A percentile compares a stretch with the other conserved stretches of the same genome.
phyloP scores from a whole-genome alignment of 371 early-diverging fungal species.

The Caulochytrium protostelioides region DNA sequence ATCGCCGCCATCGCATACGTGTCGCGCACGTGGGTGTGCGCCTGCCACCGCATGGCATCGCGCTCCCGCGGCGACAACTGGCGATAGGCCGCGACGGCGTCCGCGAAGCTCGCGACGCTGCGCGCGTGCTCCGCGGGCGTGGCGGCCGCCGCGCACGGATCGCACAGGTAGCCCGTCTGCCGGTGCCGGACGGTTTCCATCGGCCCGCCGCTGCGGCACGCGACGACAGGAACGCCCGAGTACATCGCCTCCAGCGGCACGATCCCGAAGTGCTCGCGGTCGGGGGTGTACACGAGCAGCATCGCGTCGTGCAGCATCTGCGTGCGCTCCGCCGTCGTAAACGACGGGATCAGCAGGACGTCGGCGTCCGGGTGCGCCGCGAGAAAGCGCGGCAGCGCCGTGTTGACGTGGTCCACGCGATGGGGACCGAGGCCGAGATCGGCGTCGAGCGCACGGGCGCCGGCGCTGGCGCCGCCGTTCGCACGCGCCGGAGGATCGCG shows the following conservation, averaged over 20 bases:
- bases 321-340: slow-evolving; percentile 55
- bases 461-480: too few species aligned
- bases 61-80: too few species aligned
- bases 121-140: too few species aligned
- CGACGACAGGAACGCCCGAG: slow-evolving; percentile 61
- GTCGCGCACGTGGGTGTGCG: too few species aligned
- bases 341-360: slow-evolving; percentile 70
- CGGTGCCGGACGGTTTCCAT: slow-evolving; percentile 48
- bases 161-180: slow-evolving; percentile 52
- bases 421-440: too few species aligned
- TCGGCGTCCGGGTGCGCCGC: slow-evolving; percentile 18
- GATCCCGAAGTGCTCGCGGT: slow-evolving; percentile 86
- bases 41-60: too few species aligned
- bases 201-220: slow-evolving; percentile 69
- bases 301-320: slow-evolving; percentile 39
- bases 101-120: too few species aligned
- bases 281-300: slow-evolving; percentile 72
- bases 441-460: too few species aligned
- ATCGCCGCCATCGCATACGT: too few species aligned
- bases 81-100: too few species aligned
- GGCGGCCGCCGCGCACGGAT: too few species aligned
- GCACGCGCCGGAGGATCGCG: too few species aligned
- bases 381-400: background rate
- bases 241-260: slow-evolving; percentile 94
- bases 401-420: slow-evolving; percentile 6